Evolutionary conservation across 495 filamentous ascomycete genomes (phyloP).

Genomic region (Melanomma pulvis-pyrius): DNA sequence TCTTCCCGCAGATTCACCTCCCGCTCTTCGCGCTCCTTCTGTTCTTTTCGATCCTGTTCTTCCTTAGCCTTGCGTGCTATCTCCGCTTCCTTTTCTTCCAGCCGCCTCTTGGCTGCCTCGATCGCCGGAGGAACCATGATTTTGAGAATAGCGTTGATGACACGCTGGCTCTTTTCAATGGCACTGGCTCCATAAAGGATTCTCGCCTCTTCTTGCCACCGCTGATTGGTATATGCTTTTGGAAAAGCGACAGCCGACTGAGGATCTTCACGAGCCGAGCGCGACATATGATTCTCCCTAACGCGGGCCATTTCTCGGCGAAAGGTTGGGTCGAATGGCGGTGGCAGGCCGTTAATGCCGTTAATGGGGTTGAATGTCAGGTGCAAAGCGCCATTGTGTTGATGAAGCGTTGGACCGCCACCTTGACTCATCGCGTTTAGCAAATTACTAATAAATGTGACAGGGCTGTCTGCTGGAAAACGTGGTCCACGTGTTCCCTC

Average conservation of each 20-base stretch:
- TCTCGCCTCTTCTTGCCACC: constrained; percentile 91
- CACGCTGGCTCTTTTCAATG: constrained; percentile 69
- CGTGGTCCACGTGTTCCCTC: constrained; percentile 44
- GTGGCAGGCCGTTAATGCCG: constrained; percentile 15
- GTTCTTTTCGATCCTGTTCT: constrained; percentile 51
- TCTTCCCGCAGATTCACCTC: constrained; percentile 71
- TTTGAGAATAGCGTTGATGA: constrained; percentile 72
- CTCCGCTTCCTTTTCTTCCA: constrained; percentile 43
- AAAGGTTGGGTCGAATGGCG: constrained; percentile 53
- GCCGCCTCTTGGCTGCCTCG: constrained; percentile 66
- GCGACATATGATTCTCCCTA: constrained; percentile 31
- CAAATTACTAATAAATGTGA: constrained; percentile 64
- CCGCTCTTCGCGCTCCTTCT: constrained; percentile 55
- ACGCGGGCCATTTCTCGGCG: constrained; percentile 51
- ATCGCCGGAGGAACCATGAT: constrained; percentile 83
- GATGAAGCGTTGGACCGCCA: constrained; percentile 42
- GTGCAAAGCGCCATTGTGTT: constrained; percentile 31
- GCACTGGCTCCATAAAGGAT: constrained; percentile 74
- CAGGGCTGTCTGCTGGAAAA: constrained; percentile 48
- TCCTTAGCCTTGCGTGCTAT: constrained; percentile 48
- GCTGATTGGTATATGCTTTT: constrained; percentile 65
- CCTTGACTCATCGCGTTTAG: constrained; percentile 61
- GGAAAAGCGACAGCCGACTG: constrained; percentile 71
- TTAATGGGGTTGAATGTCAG: constrained; percentile 33
- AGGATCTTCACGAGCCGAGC: constrained; percentile 59